These are phyloP conservation scores for Clarireedia sp. DNA, from an alignment of 2,329 filamentous ascomycete species.

Conservation along the genomic window DNA sequence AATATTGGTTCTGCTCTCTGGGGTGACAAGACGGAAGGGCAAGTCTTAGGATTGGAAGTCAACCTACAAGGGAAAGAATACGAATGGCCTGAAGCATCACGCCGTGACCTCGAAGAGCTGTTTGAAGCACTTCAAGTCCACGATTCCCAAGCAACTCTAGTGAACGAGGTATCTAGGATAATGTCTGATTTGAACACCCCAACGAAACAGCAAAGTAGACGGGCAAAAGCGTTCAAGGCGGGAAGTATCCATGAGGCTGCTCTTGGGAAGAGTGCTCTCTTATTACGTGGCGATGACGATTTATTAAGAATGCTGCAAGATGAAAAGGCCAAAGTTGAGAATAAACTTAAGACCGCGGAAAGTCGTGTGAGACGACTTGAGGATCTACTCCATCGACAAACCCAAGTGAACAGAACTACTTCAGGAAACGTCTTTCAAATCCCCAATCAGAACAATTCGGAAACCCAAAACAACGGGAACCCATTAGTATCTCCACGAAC, in stretches of 20 bases:
- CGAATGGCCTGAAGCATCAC: constrained; percentile 68
- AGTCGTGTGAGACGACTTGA: constrained; percentile 87
- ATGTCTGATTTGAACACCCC: constrained; percentile 73
- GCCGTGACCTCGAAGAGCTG: constrained; percentile 71
- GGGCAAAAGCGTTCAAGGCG: constrained; percentile 90
- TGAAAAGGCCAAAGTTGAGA: constrained; percentile 69
- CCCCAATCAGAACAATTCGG: constrained; percentile 36
- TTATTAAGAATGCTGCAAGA: constrained; percentile 68
- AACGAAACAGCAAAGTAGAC: constrained; percentile 77
- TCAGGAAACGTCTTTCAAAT: constrained; percentile 48
- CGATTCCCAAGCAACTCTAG: constrained; percentile 55
- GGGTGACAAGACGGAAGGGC: constrained; percentile 56
- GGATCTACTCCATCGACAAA: constrained; percentile 82
- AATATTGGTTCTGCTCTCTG: constrained; percentile 66
- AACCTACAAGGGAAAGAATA: constrained; percentile 74
- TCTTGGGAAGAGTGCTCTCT: constrained; percentile 75
- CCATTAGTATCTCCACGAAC: constrained; percentile 23
- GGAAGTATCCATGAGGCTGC: constrained; percentile 89
- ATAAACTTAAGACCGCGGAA: constrained; percentile 71
- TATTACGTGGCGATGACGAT: constrained; percentile 84
- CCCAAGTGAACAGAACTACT: constrained; percentile 47
- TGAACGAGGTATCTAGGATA: constrained; percentile 67
- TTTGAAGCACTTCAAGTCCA: constrained; percentile 57
- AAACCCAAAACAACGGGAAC: constrained; percentile 41
- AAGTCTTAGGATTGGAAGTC: constrained; percentile 71